Conservation (phyloP, 768 basidiomycete genomes). For the Lactarius psammicola region DNA sequence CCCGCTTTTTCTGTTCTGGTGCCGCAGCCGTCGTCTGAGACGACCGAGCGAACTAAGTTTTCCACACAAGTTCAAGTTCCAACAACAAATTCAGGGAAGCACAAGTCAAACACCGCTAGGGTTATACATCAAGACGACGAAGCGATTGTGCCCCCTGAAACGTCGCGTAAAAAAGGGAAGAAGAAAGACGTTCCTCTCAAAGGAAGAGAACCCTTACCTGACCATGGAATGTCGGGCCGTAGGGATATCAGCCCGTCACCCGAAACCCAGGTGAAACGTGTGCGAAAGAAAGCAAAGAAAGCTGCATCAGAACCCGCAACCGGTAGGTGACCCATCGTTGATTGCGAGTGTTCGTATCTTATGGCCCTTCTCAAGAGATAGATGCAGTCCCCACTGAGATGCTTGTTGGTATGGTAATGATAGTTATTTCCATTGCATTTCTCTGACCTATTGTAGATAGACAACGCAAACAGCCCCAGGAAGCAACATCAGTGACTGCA, state of each 20-base stretch:
- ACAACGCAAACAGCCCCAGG: neutral
- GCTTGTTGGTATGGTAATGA: neutral
- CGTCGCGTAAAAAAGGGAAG: conserved; percentile 10
- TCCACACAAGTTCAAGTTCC: neutral
- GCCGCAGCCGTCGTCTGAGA: neutral
- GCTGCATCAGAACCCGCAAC: neutral
- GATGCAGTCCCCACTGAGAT: neutral
- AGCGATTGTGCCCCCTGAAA: neutral
- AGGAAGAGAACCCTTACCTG: neutral
- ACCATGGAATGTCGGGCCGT: neutral
- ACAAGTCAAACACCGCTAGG: neutral
- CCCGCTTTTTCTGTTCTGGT: neutral
- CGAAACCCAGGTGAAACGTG: conserved; percentile 1
- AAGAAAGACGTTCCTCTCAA: neutral
- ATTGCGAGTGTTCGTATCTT: neutral
- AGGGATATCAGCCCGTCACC: neutral
- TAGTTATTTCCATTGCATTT: neutral
- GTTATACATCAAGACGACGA: neutral
- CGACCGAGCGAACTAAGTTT: neutral
- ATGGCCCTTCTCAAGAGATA: neutral
- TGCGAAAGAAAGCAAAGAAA: conserved; percentile 3
- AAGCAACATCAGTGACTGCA: neutral
- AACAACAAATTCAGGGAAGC: neutral
- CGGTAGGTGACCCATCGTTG: conserved; percentile 9
- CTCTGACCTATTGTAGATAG: neutral